phyloP scores from a whole-genome alignment of 352 stramenopile genomes.

The Phytophthora cactorum region DNA sequence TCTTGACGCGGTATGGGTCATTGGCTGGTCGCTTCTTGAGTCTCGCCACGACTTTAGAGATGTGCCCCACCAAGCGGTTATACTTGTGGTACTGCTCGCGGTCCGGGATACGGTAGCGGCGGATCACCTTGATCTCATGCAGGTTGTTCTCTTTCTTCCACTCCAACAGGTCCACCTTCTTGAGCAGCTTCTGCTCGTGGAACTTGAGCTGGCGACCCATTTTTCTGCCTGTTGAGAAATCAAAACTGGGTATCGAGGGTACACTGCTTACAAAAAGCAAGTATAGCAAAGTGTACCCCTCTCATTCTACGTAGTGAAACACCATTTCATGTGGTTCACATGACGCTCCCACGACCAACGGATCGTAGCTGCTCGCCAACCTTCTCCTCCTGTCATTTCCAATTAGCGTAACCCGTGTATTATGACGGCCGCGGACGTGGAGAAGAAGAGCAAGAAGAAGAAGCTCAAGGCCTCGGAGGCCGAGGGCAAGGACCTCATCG shows the following conservation, averaged over 20 bases:
- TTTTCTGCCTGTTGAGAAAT: conserved; percentile 2
- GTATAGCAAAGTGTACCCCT: conserved; percentile 6
- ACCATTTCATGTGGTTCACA: conserved; percentile 16
- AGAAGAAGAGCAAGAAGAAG: conserved; percentile 91
- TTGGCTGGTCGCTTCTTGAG: conserved; percentile 95
- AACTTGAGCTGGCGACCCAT: conserved; percentile 94
- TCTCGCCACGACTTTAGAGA: conserved; percentile 94
- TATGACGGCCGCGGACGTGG: conserved; percentile 74
- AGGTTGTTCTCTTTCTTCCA: conserved; percentile 99
- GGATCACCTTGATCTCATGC: conserved; percentile 97
- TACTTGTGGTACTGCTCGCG: conserved; percentile 99
- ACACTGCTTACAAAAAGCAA: conserved; percentile 22
- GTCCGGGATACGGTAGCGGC: conserved; percentile 98
- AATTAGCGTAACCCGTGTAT: conserved; percentile 19
- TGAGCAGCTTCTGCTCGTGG: conserved; percentile 99
- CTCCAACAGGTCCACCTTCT: conserved; percentile 99
- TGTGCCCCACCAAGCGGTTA: conserved; percentile 96
- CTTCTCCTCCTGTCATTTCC: conserved; percentile 19
- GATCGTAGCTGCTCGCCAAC: conserved; percentile 7
- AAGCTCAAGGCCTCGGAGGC: conserved; percentile 78
- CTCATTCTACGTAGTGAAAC: background rate
- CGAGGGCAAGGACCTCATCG: conserved; percentile 76
- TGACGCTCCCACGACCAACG: conserved; percentile 29
- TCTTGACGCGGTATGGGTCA: conserved; percentile 97
- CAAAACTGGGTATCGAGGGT: background rate